Percentiles rank a stretch among this genome's conserved stretches.
Evolutionary conservation across 352 stramenopile species (phyloP).

Genomic region (Globisporangium splendens): DNA sequence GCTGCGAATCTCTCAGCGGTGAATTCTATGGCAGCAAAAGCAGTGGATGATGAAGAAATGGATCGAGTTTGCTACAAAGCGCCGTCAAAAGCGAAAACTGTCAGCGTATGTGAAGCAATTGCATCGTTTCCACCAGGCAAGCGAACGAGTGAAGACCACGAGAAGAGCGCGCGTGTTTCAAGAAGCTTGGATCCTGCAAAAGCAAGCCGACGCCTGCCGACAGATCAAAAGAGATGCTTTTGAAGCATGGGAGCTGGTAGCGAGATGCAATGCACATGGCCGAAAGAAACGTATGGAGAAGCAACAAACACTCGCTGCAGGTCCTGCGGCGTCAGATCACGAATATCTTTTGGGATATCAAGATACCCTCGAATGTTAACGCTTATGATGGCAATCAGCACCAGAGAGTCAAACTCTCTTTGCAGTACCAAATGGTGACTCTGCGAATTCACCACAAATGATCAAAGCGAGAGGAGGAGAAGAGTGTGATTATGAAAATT

Average conservation of each 20-base stretch:
- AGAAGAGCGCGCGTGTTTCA: neutral
- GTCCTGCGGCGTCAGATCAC: neutral
- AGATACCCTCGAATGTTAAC: too few species aligned
- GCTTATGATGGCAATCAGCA: too few species aligned
- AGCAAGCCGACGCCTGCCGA: neutral
- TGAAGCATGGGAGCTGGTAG: neutral
- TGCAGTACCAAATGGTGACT: too few species aligned
- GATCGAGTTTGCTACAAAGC: conserved; percentile 1
- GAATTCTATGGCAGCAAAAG: neutral
- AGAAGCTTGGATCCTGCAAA: neutral
- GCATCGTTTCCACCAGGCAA: neutral
- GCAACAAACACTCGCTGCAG: too few species aligned
- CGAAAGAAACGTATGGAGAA: conserved; percentile 1
- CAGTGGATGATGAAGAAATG: conserved; percentile 3
- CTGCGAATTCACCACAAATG: too few species aligned
- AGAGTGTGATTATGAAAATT: too few species aligned
- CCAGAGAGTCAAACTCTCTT: neutral
- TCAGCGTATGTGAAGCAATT: neutral
- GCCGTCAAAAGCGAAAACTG: conserved; percentile 1
- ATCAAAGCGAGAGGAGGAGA: too few species aligned
- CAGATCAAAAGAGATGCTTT: neutral
- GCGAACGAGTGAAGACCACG: neutral
- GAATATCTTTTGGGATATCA: neutral
- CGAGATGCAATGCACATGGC: neutral
- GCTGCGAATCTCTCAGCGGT: conserved; percentile 2